Base-by-base conservation (phyloP, 768 basidiomycete species). In the Pleurotus pulmonarius region DNA sequence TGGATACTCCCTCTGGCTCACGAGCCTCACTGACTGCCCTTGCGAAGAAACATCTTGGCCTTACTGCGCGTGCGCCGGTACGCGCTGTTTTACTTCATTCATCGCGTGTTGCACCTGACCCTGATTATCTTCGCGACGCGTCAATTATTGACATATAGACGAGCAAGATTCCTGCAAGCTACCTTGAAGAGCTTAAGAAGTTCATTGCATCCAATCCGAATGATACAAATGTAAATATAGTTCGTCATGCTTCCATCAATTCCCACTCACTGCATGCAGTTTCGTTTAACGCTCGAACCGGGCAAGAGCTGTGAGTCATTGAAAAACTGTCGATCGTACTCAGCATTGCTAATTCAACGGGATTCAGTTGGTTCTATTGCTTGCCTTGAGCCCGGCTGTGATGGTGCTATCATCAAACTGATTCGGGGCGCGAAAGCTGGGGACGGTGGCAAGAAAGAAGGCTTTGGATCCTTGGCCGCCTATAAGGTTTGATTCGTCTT, bases 381-480 rank as follows among this genome's bases (percentile, higher is more conserved):
- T 6, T 83, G 82, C 58, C 64, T 78, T n/a, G 79, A 83, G 63
- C 61, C 70, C n/a, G 74, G 73, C 5, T 83, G 82, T 61, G 62
- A 70, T 18, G 48, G 38, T 43, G 52, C 64, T 41, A 44, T 56
- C 13, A 71, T 83, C 24, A 47, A 66, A 3, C 69, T 83, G 37
- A 59, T 57, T 4, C 58, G 60, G 37, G 70, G 71, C 49, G 46
- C 61, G 15, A 66, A 62, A 26, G 58, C 58, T 1, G 55, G 60
- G 3, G 78, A 79, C 63, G 76, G 78, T n/a, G 79, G 81, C 11
- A 65, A 63, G 58, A 53, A 49, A 15, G 69, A 70, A 20, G 80
- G 83, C 18, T 60, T 82, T 53, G 81, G 81, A 18, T 76, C 75
- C 7, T 61, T 84, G 39, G 67, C 69, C n/a, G 65, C 73, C 1